These are phyloP conservation scores for Eimeria necatrix DNA, from an alignment of 169 alveolate genomes.

Conservation along the genomic window DNA sequence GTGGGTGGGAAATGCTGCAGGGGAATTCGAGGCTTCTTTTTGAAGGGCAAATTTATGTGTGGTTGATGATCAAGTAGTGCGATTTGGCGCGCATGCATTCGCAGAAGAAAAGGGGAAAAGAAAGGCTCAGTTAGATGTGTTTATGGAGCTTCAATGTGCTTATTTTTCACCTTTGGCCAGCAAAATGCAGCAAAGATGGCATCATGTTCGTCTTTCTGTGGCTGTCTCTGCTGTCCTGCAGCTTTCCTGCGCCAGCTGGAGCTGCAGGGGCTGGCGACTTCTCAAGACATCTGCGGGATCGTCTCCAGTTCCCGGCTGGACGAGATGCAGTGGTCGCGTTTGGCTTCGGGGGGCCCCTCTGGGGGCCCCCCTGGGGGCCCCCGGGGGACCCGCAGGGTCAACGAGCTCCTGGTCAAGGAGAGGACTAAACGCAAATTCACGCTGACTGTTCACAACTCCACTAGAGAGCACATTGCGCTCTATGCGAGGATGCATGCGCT, in stretches of 20 bases:
- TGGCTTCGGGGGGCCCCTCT: constrained; percentile 6
- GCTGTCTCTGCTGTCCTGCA: background rate
- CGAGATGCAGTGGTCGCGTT: constrained; percentile 51
- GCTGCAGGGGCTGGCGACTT: constrained; percentile 34
- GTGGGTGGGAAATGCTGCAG: no score
- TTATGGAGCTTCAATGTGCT: no score
- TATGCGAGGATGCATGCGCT: constrained; percentile 72
- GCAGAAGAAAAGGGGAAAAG: no score
- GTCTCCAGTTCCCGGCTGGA: constrained; percentile 50
- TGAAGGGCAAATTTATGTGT: no score
- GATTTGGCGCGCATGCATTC: no score
- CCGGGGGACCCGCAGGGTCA: constrained; percentile 7
- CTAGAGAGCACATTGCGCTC: constrained; percentile 69
- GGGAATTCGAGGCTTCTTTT: no score
- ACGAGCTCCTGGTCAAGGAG: constrained; percentile 76
- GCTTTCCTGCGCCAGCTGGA: constrained; percentile 68
- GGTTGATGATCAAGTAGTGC: no score
- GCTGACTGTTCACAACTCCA: constrained; percentile 52
- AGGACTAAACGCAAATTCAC: constrained; percentile 76
- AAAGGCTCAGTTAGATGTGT: no score
- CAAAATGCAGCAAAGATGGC: background rate
- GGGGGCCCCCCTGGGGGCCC: constrained; percentile 52
- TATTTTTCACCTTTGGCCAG: no score
- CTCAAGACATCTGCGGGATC: constrained; percentile 64
- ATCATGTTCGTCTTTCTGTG: background rate